A percentile compares a stretch with the other conserved stretches of the same genome.
phyloP scores from a whole-genome alignment of 2,329 filamentous ascomycete species.

The Pseudogymnoascus sp. region DNA sequence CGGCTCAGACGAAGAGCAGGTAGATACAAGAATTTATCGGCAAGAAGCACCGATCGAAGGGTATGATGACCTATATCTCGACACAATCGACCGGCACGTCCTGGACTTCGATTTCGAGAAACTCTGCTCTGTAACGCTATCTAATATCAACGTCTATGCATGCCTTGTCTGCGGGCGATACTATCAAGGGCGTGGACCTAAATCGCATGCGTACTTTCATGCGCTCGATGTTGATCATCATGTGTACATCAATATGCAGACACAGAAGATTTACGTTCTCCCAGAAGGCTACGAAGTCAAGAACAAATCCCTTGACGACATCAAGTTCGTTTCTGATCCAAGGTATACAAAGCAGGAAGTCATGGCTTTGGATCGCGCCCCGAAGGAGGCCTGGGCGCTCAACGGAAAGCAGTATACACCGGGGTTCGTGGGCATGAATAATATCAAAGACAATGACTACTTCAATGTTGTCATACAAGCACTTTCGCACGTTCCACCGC shows the following conservation, averaged over 20 bases:
- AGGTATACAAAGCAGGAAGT: conserved; percentile 77
- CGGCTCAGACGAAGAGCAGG: conserved; percentile 29
- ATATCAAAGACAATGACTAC: conserved; percentile 99
- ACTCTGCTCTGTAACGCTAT: conserved; percentile 88
- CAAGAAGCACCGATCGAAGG: conserved; percentile 76
- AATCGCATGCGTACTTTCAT: conserved; percentile 96
- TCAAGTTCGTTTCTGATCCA: conserved; percentile 95
- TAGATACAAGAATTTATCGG: conserved; percentile 38
- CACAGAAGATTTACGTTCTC: conserved; percentile 82
- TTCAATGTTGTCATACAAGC: conserved; percentile 92
- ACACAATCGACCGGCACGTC: conserved; percentile 87
- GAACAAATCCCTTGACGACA: conserved; percentile 91
- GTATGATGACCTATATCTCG: conserved; percentile 93
- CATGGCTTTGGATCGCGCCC: conserved; percentile 63
- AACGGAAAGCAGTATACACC: conserved; percentile 80
- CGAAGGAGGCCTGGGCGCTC: conserved; percentile 65
- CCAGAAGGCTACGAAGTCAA: conserved; percentile 96
- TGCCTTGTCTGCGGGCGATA: conserved; percentile 98
- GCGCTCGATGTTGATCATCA: conserved; percentile 92
- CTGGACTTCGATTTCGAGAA: conserved; percentile 99
- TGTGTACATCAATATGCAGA: conserved; percentile 97
- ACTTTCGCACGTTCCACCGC: conserved; percentile 77
- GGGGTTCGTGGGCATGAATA: conserved; percentile 98
- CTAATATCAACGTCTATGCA: conserved; percentile 98
- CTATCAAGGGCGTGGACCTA: conserved; percentile 86